These are phyloP conservation scores for Phylloboletellus chloephorus DNA, from an alignment of 1,284 basidiomycete species.

Conservation along the genomic window DNA sequence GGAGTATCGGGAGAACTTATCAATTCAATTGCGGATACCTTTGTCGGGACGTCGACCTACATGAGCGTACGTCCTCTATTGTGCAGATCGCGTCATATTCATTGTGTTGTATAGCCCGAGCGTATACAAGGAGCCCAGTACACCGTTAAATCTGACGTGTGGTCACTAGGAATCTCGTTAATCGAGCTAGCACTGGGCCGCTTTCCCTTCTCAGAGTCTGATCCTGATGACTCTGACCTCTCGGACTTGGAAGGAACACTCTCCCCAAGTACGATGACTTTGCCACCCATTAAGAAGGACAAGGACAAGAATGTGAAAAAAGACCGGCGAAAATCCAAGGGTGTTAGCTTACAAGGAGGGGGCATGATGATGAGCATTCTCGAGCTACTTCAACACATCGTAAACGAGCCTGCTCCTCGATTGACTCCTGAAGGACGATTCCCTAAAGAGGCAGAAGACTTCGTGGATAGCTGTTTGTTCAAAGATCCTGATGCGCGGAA, in stretches of 20 bases:
- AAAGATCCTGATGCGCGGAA: conserved; percentile 77
- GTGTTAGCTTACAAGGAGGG: conserved; percentile 84
- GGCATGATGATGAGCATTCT: conserved; percentile 96
- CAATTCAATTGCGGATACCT: conserved; percentile 98
- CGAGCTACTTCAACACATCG: conserved; percentile 95
- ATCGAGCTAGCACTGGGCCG: conserved; percentile 93
- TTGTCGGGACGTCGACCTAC: conserved; percentile 97
- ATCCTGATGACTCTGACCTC: conserved; percentile 59
- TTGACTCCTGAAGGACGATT: conserved; percentile 69
- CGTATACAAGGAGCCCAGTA: conserved; percentile 98
- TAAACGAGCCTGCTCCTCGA: conserved; percentile 89
- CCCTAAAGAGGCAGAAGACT: conserved; percentile 65
- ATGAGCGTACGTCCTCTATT: conserved; percentile 80
- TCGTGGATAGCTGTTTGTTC: conserved; percentile 78
- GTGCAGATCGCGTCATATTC: conserved; percentile 7
- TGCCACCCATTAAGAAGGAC: conserved; percentile 31
- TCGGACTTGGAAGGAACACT: conserved; percentile 69
- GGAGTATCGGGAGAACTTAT: conserved; percentile 98
- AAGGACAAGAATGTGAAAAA: conserved; percentile 40
- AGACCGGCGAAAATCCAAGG: conserved; percentile 66
- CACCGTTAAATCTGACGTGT: conserved; percentile 96
- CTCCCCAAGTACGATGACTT: conserved; percentile 45
- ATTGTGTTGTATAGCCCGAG: conserved; percentile 66
- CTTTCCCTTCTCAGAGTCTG: conserved; percentile 81
- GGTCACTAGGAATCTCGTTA: conserved; percentile 93